A percentile compares a stretch with the other conserved stretches of the same genome.
These are phyloP conservation scores for Aspergillus cristatus DNA, from an alignment of 495 filamentous ascomycete genomes.

Conservation along the genomic window DNA sequence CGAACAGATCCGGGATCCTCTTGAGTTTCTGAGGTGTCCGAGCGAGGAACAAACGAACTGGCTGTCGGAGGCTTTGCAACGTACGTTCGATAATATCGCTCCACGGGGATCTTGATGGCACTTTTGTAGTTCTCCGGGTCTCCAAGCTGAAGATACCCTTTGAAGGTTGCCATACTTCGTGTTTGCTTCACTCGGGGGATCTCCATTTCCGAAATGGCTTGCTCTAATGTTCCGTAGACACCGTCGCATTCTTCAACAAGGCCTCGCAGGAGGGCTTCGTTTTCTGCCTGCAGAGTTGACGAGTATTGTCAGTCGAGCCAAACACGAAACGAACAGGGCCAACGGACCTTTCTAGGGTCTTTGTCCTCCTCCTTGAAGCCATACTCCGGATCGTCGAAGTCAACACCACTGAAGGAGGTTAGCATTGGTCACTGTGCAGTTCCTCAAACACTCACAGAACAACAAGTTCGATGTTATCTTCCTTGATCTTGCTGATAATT, in stretches of 20 bases:
- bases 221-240: constrained; percentile 69
- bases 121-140: constrained; percentile 64
- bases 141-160: constrained; percentile 72
- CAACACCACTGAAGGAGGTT: constrained; percentile 61
- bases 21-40: constrained; percentile 31
- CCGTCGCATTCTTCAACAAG: constrained; percentile 59
- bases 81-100: constrained; percentile 80
- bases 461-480: constrained; percentile 64
- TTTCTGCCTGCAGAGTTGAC: constrained; percentile 31
- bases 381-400: constrained; percentile 90
- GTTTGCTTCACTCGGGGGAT: constrained; percentile 68
- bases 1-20: constrained; percentile 27
- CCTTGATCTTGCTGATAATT: constrained; percentile 62
- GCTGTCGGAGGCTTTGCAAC: constrained; percentile 64
- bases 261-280: constrained; percentile 56
- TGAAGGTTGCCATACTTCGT: constrained; percentile 65
- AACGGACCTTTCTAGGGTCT: constrained; percentile 49
- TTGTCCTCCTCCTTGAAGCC: constrained; percentile 94
- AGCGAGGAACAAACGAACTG: constrained; percentile 57
- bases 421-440: constrained; percentile 6
- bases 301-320: constrained; percentile 4
- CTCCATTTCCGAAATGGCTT: constrained; percentile 68
- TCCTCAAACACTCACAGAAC: constrained; percentile 53
- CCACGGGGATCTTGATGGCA: constrained; percentile 74
- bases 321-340: too few species aligned